Conservation (phyloP, 805 yeast species). For the Spathaspora hagerdaliae region DNA sequence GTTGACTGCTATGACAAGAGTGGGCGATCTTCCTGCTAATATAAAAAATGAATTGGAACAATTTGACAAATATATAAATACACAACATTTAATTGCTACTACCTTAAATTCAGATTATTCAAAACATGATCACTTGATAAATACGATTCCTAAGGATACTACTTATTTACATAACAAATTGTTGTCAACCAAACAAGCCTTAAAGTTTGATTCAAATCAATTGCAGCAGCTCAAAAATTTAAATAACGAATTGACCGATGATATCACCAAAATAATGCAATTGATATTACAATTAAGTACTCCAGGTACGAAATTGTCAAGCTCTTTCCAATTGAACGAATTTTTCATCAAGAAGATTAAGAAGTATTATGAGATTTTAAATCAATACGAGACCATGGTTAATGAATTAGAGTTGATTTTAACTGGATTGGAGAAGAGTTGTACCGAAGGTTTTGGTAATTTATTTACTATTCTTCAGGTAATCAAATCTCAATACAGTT, state of each 20-base stretch:
- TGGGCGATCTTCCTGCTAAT: slow-evolving; percentile 70
- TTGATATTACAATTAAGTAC: slow-evolving; percentile 47
- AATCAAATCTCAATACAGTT: slow-evolving; percentile 60
- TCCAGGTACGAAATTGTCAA: slow-evolving; percentile 56
- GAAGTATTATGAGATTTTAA: slow-evolving; percentile 44
- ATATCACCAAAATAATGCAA: slow-evolving; percentile 51
- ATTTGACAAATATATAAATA: slow-evolving; percentile 66
- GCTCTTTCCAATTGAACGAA: slow-evolving; percentile 50
- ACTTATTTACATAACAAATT: slow-evolving; percentile 58
- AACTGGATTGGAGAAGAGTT: slow-evolving; percentile 36
- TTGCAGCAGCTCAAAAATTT: slow-evolving; percentile 29
- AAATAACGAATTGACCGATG: slow-evolving; percentile 42
- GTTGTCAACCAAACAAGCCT: slow-evolving; percentile 62
- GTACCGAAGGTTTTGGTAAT: slow-evolving; percentile 38
- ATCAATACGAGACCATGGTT: slow-evolving; percentile 59
- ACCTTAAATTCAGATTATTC: slow-evolving; percentile 56
- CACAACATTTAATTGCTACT: slow-evolving; percentile 70
- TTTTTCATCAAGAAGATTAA: slow-evolving; percentile 51
- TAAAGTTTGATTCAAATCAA: slow-evolving; percentile 42
- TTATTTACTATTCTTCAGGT: slow-evolving; percentile 52
- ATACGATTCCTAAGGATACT: slow-evolving; percentile 71
- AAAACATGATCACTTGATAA: slow-evolving; percentile 62
- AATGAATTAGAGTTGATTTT: slow-evolving; percentile 56
- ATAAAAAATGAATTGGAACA: slow-evolving; percentile 65
- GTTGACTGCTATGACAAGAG: slow-evolving; percentile 70